Percentiles rank a stretch among this genome's conserved stretches.
phyloP scores from a whole-genome alignment of 2,329 filamentous ascomycete species.

The Colletotrichum incanum region DNA sequence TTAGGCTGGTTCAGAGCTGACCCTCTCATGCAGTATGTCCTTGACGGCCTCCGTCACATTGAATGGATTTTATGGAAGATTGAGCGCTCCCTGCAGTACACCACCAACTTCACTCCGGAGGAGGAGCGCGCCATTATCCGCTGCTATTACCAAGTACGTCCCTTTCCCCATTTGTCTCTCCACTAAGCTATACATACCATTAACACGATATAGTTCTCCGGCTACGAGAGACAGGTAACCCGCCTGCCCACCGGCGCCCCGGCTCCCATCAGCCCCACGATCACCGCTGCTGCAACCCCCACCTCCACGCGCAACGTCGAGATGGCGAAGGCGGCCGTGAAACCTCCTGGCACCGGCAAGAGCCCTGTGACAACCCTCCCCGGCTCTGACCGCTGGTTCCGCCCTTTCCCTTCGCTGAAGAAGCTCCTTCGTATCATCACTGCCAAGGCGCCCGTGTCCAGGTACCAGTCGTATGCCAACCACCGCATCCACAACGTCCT shows the following conservation, averaged over 20 bases:
- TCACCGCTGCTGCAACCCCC: background rate
- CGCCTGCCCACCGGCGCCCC: conserved; percentile 4
- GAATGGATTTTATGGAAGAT: conserved; percentile 30
- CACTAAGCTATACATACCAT: too few species aligned
- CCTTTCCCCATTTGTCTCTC: too few species aligned
- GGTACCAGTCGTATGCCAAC: conserved; percentile 35
- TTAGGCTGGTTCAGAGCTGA: background rate
- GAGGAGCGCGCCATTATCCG: conserved; percentile 29
- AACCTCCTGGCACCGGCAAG: background rate
- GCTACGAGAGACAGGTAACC: conserved; percentile 15
- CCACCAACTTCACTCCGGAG: conserved; percentile 23
- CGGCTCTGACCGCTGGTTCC: background rate
- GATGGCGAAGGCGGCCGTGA: background rate
- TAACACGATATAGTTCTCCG: conserved; percentile 28
- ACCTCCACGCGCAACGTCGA: background rate
- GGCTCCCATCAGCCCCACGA: background rate
- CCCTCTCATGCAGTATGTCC: conserved; percentile 19
- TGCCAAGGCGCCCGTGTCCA: conserved; percentile 12
- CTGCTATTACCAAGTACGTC: conserved; percentile 32
- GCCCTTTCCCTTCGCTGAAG: conserved; percentile 25
- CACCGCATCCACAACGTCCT: conserved; percentile 30
- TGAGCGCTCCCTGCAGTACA: conserved; percentile 9
- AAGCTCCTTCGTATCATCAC: conserved; percentile 35
- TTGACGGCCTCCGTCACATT: conserved; percentile 38
- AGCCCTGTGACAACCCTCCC: background rate